Evolutionary conservation across 345 rosid species (phyloP).

Genomic region (Salix arbutifolia): DNA sequence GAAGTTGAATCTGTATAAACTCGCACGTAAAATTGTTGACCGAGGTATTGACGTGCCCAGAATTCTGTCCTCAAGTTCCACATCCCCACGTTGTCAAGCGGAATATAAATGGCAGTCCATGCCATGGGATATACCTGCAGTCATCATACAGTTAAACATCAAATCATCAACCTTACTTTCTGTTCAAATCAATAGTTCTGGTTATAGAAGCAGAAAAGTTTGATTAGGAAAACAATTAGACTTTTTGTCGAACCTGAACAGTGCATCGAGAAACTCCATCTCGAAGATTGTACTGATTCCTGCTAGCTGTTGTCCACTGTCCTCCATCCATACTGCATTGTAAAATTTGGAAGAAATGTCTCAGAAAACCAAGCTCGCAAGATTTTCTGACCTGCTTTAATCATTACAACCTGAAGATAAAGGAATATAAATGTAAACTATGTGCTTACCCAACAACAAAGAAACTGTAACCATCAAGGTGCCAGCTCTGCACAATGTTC

Average conservation of each 20-base stretch:
- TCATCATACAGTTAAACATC: not conserved
- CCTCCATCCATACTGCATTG: conserved; percentile 92
- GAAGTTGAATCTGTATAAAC: conserved; percentile 56
- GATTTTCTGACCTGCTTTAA: not conserved
- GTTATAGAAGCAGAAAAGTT: not conserved
- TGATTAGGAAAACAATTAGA: not conserved
- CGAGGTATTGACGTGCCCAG: conserved; percentile 92
- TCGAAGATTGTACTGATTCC: conserved; percentile 69
- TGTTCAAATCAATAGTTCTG: not conserved
- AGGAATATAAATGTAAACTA: not conserved
- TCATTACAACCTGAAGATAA: not conserved
- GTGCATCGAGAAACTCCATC: conserved; percentile 80
- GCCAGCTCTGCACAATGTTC: conserved; percentile 78
- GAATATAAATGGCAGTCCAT: conserved; percentile 84
- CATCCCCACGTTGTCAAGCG: conserved; percentile 90
- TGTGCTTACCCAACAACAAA: conserved; percentile 77
- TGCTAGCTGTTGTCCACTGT: conserved; percentile 65
- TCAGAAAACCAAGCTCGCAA: not conserved
- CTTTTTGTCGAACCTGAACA: conserved; percentile 47
- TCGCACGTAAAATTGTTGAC: conserved; percentile 78
- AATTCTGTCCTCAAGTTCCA: conserved; percentile 85
- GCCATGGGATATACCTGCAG: conserved; percentile 84
- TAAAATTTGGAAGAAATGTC: not conserved
- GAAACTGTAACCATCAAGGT: conserved; percentile 76
- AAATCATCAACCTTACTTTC: not conserved